phyloP scores from a whole-genome alignment of 1,284 basidiomycete species.

The Cerrena zonata region DNA sequence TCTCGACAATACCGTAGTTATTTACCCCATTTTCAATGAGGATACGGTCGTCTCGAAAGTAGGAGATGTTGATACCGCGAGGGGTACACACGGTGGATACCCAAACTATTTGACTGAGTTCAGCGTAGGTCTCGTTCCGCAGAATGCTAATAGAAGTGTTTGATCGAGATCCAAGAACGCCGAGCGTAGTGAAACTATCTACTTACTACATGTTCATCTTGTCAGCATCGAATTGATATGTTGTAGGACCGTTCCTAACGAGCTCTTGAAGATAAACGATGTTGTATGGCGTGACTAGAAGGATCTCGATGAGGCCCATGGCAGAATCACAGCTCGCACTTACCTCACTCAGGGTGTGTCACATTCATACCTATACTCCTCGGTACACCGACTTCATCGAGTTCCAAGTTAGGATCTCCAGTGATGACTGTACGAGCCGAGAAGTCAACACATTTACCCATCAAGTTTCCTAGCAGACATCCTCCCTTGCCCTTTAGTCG shows the following conservation, averaged over 20 bases:
- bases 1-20: constrained; percentile 92
- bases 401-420: constrained; percentile 93
- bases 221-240: constrained; percentile 98
- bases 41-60: constrained; percentile 85
- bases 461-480: constrained; percentile 93
- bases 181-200: too few species aligned
- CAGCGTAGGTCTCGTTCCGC: constrained; percentile 97
- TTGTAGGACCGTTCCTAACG: constrained; percentile 93
- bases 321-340: constrained; percentile 15
- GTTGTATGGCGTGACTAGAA: constrained; percentile 91
- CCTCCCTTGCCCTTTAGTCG: constrained; percentile 99
- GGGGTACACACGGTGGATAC: constrained; percentile 96
- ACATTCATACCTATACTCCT: constrained; percentile 95
- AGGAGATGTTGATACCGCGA: constrained; percentile 89
- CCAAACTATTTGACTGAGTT: constrained; percentile 97
- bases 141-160: constrained; percentile 76
- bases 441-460: constrained; percentile 99
- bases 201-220: constrained; percentile 99
- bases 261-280: constrained; percentile 91
- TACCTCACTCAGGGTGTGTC: constrained; percentile 94
- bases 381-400: constrained; percentile 98
- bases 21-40: constrained; percentile 97
- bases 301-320: constrained; percentile 3
- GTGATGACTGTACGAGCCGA: constrained; percentile 99
- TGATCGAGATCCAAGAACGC: too few species aligned